Base-by-base conservation (phyloP, 2,329 filamentous ascomycete genomes). In the Monosporascus sp. region DNA sequence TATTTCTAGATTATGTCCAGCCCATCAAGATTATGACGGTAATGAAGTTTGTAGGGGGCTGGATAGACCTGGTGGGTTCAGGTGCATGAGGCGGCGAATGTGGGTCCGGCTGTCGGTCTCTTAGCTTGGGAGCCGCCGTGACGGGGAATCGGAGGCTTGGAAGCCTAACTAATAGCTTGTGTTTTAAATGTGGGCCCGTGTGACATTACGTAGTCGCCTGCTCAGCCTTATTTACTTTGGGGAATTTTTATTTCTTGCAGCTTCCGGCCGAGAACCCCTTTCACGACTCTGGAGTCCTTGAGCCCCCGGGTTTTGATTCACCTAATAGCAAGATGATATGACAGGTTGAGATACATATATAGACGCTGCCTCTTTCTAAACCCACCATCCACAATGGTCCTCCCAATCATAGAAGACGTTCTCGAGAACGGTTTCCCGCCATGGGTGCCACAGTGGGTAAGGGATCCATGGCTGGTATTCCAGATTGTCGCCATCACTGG, bases 361-460 rank as follows among this genome's bases (percentile, higher is more conserved):
- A 27, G 2, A 46, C 18, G 9, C n/a, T 43, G 9, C 17, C 14
- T 20, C 18, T 20, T 43, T 20, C 4, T 7, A 43, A 20, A 43
- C 5, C 7, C 39, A 15, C 39, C 39, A 20, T 43, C 52, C 54
- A 70, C 60, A 41, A 83, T 82, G 79, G 77, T 79, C 43, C 65
- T 84, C 56, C 76, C 77, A 18, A 77, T 82, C 59, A 51, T 82
- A 54, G 70, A 75, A 61, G 70, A 74, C 57, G 57, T 76, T 48
- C 61, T 77, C 58, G 64, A 72, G 56, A 67, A 81, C 54, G 81
- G 81, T 55, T 67, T 73, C 20, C 81, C 81, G 18, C 61, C 65
- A 54, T 78, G 75, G 72, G 63, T 81, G 49, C 74, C 74, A 44
- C 66, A 73, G 43, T 69, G 63, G 61, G 62, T 57, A 24, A 57